Conservation (phyloP, 352 stramenopile genomes). For the Pelagophyceae sp. region DNA sequence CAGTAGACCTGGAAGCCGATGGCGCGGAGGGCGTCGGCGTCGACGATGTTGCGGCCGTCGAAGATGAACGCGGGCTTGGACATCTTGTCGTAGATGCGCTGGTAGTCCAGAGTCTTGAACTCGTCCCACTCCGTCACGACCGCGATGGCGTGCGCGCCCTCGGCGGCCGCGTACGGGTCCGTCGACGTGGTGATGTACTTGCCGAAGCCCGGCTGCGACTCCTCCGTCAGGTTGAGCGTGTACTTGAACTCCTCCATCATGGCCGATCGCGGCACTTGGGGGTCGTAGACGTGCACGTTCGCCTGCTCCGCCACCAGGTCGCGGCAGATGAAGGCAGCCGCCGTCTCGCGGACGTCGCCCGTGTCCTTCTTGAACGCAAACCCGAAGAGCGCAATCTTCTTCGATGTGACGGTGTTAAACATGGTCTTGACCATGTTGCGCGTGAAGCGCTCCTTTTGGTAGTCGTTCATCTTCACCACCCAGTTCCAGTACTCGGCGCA, state of each 20-base stretch:
- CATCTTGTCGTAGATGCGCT: constrained; percentile 89
- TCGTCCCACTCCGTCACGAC: constrained; percentile 93
- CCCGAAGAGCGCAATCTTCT: constrained; percentile 97
- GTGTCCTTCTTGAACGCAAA: constrained; percentile 99
- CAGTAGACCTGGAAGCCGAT: constrained; percentile 97
- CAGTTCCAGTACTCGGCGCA: constrained; percentile 98
- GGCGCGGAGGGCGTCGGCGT: constrained; percentile 76
- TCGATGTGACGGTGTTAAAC: constrained; percentile 99
- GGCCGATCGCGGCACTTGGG: constrained; percentile 76
- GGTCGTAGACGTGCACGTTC: constrained; percentile 92
- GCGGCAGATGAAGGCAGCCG: constrained; percentile 91
- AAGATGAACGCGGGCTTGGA: constrained; percentile 98
- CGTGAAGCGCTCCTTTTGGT: constrained; percentile 98
- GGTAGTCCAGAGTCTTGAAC: constrained; percentile 95
- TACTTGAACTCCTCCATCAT: constrained; percentile 91
- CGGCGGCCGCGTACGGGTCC: constrained; percentile 79
- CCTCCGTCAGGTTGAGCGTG: constrained; percentile 74
- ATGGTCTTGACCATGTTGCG: constrained; percentile 93
- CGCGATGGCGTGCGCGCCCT: constrained; percentile 79
- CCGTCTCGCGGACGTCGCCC: constrained; percentile 95
- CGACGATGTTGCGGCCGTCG: constrained; percentile 93
- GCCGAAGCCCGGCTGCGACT: constrained; percentile 74
- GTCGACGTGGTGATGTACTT: constrained; percentile 57
- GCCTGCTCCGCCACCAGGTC: constrained; percentile 89
- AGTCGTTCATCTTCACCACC: constrained; percentile 99